Evolutionary conservation across 306 rosid species (phyloP), one percentile per base, ranked within the genome.

Genomic region (Castanea crenata): DNA sequence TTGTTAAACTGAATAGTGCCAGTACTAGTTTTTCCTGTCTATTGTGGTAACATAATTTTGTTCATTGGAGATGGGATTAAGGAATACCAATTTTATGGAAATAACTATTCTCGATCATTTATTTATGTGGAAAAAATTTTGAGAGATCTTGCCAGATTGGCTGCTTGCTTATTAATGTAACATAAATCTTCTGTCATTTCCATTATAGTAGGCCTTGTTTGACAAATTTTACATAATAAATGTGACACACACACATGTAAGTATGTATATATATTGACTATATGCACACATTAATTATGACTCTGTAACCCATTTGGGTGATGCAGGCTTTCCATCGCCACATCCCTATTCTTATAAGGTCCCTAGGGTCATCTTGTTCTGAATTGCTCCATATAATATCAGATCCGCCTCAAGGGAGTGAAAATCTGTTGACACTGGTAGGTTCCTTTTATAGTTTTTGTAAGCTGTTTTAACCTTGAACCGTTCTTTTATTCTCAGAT

Each of bases 371-470:
- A 76, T 90, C 99, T 49, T 87, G 87, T 87, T 75, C 93, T 67
- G 97, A 95, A 52, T 81, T 95, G 86, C 97, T 95, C 35, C 86
- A 76, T 46, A 89, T 95, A 83, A 86, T 95, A 79, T 91, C 99
- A 44, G 93, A 95, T 89, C 99, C 99, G n/a, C 99, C 99, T 18
- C 90, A 89, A 89, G 98, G 97, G 85, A 93, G 99, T 86, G 99
- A 95, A 88, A 90, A 87, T 85, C 99, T 95, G 76, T 85, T 95
- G 81, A 88, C 88, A 25, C 80, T 91, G 98, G 99, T 95, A 86
- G 75, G 83, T 83, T 75, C 51, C 25, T 38, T 67, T 51, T 84
- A 71, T 78, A 75, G 74, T 31, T 25, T 63, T 80, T 81, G 63
- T 77, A 69, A 67, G 81, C 34, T 55, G 12, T 71, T 77, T 55